Conservation (phyloP, 192 early-diverging fungal genomes). For the Powellomyces hirtus region DNA sequence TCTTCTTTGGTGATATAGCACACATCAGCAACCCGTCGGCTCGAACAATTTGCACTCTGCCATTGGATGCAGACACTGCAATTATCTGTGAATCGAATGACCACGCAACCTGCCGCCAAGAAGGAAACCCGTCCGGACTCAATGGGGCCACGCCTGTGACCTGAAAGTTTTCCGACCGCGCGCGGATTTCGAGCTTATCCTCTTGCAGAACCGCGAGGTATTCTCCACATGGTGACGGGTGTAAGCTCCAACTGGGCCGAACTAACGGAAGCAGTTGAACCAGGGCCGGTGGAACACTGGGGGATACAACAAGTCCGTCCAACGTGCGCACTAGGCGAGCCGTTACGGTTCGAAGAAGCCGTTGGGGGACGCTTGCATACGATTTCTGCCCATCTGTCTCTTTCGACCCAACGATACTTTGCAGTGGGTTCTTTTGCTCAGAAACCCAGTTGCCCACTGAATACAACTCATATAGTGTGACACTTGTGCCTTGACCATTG, state of each 20-base stretch:
- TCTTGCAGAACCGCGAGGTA: conserved; percentile 19
- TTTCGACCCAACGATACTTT: background rate
- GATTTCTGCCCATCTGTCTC: background rate
- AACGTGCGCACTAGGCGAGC: conserved; percentile 23
- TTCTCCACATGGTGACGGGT: conserved; percentile 11
- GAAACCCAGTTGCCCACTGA: background rate
- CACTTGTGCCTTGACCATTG: background rate
- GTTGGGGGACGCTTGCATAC: conserved; percentile 4
- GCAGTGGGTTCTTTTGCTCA: background rate
- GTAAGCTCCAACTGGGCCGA: conserved; percentile 4
- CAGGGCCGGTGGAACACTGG: conserved; percentile 22
- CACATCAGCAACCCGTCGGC: conserved; percentile 14
- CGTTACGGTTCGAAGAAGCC: conserved; percentile 6
- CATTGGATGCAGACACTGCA: conserved; percentile 27
- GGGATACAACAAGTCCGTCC: conserved; percentile 27
- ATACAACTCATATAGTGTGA: background rate
- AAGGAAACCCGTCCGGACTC: conserved; percentile 19
- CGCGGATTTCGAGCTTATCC: conserved; percentile 20
- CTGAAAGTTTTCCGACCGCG: background rate
- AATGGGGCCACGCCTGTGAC: conserved; percentile 8
- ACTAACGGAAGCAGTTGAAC: conserved; percentile 22
- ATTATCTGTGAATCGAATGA: conserved; percentile 27
- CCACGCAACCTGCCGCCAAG: conserved; percentile 30
- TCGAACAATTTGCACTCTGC: conserved; percentile 17
- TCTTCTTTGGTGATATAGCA: conserved; percentile 15